Conservation (phyloP, 148 eudicot genomes). For the Silene latifolia region DNA sequence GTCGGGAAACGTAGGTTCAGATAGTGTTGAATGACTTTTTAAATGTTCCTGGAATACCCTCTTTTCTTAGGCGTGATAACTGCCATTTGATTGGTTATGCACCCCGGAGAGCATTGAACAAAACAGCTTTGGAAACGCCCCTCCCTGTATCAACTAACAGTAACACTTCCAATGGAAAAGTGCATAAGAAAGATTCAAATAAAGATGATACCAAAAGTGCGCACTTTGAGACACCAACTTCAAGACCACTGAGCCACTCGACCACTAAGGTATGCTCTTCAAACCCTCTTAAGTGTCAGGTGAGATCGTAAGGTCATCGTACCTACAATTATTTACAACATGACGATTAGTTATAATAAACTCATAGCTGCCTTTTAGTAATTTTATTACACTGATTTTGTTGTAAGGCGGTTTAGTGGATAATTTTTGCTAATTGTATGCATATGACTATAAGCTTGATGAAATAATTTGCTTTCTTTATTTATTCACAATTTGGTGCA, state of each 20-base stretch:
- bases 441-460: not conserved
- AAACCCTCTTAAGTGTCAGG: not conserved
- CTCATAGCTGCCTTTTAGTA: no score
- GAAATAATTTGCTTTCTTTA: not conserved
- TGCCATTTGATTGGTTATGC: slow-evolving; percentile 74
- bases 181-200: not conserved
- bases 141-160: slow-evolving; percentile 21
- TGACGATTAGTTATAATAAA: no score
- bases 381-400: no score
- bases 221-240: slow-evolving; percentile 12
- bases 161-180: slow-evolving; percentile 12
- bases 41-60: not conserved
- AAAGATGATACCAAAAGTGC: slow-evolving; percentile 15
- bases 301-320: no score
- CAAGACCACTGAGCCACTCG: not conserved
- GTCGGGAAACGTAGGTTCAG: not conserved
- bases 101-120: slow-evolving; percentile 31
- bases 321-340: no score
- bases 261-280: slow-evolving; percentile 16
- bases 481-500: not conserved
- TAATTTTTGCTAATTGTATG: not conserved
- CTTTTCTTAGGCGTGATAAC: slow-evolving; percentile 43
- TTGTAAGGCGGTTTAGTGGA: no score
- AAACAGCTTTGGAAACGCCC: slow-evolving; percentile 22
- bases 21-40: not conserved